Conservation (phyloP, 225 moss, liverwort and hornwort genomes). For the Polytrichum formosum region DNA sequence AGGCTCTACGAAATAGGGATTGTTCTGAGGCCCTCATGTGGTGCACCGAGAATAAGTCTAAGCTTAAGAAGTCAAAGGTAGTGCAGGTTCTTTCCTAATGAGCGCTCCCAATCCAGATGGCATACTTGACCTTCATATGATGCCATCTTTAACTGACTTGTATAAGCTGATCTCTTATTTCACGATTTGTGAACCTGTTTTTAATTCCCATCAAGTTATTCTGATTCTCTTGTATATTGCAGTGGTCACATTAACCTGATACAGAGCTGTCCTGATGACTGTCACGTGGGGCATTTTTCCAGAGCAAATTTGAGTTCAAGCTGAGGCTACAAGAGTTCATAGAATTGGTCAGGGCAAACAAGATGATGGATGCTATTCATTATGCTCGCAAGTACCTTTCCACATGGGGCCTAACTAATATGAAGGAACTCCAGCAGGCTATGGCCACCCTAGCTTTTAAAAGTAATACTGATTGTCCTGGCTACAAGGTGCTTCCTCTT, state of each 20-base stretch:
- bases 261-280: no score
- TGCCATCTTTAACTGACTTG: no score
- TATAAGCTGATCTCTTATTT: no score
- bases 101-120: no score
- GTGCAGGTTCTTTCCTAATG: neutral
- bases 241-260: no score
- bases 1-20: slow-evolving; percentile 83
- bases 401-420: slow-evolving; percentile 86
- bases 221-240: no score
- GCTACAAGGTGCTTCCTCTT: slow-evolving; percentile 71
- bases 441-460: slow-evolving; percentile 99
- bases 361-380: slow-evolving; percentile 98
- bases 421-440: slow-evolving; percentile 99
- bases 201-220: no score
- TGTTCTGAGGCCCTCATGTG: slow-evolving; percentile 94
- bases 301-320: slow-evolving; percentile 99
- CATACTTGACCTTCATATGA: no score
- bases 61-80: slow-evolving; percentile 93
- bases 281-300: slow-evolving; percentile 9
- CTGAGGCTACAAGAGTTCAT: slow-evolving; percentile 98
- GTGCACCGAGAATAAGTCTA: slow-evolving; percentile 97
- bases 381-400: slow-evolving; percentile 98
- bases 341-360: slow-evolving; percentile 91
- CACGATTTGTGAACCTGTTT: no score
- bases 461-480: slow-evolving; percentile 97